Conservation (phyloP, 495 filamentous ascomycete species). For the Lasiosphaeria hispida region DNA sequence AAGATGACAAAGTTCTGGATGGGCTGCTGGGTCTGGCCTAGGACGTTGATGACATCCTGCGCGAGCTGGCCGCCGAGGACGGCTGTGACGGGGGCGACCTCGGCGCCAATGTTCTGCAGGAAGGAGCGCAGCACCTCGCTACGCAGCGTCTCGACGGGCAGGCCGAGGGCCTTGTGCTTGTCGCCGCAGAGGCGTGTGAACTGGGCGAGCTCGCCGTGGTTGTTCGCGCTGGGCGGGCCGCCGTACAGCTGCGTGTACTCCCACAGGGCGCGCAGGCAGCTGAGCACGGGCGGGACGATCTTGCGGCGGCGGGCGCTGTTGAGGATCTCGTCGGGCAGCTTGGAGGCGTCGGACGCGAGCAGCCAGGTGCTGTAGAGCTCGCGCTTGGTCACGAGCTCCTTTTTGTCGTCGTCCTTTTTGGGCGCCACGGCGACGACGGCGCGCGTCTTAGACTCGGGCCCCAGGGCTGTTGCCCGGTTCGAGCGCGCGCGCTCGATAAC, state of each 20-base stretch:
- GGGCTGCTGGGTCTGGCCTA: constrained; percentile 85
- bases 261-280: constrained; percentile 80
- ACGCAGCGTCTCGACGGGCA: constrained; percentile 72
- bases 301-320: constrained; percentile 63
- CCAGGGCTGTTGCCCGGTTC: constrained; percentile 63
- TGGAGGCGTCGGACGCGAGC: constrained; percentile 69
- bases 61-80: constrained; percentile 87
- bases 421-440: constrained; percentile 66
- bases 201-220: constrained; percentile 56
- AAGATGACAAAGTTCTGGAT: constrained; percentile 93
- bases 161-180: constrained; percentile 69
- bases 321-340: constrained; percentile 66
- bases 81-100: constrained; percentile 83
- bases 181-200: constrained; percentile 78
- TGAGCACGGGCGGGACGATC: constrained; percentile 75
- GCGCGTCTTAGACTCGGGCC: constrained; percentile 72
- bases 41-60: constrained; percentile 95
- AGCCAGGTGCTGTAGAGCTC: constrained; percentile 82
- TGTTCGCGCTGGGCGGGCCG: constrained; percentile 51
- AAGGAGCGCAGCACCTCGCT: constrained; percentile 81
- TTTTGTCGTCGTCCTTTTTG: constrained; percentile 65
- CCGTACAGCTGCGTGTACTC: constrained; percentile 62
- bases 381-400: constrained; percentile 85
- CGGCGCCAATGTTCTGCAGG: constrained; percentile 73
- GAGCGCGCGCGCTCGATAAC: constrained; percentile 80